These are phyloP conservation scores for Quaeritorhiza haematococci DNA, from an alignment of 371 early-diverging fungal genomes.

Conservation along the genomic window DNA sequence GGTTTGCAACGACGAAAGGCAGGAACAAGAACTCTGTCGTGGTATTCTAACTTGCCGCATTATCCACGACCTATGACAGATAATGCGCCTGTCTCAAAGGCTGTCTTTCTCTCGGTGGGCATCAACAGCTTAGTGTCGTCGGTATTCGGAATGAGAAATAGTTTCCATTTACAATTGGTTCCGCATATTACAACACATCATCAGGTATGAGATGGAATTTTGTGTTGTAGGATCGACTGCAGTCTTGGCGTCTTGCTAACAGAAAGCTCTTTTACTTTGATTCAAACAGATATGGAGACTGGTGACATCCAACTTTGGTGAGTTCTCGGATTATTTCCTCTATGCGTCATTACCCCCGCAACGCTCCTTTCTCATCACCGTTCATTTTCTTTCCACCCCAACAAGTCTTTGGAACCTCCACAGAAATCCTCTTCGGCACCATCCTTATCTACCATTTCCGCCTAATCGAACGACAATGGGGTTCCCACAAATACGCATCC, in stretches of 20 bases:
- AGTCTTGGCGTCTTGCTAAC: too few species aligned
- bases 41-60: too few species aligned
- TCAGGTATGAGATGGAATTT: slow-evolving; percentile 61
- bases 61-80: too few species aligned
- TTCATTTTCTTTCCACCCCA: slow-evolving; percentile 36
- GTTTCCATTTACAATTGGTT: slow-evolving; percentile 55
- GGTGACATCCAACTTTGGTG: slow-evolving; percentile 4
- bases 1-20: too few species aligned
- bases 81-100: slow-evolving; percentile 67
- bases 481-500: slow-evolving; percentile 63
- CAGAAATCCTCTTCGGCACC: slow-evolving; percentile 64
- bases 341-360: neutral
- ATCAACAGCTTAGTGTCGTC: slow-evolving; percentile 52
- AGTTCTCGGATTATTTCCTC: neutral
- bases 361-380: neutral
- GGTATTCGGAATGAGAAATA: slow-evolving; percentile 49
- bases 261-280: too few species aligned
- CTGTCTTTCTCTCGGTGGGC: slow-evolving; percentile 52
- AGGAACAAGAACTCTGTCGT: too few species aligned
- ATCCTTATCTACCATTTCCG: slow-evolving; percentile 59
- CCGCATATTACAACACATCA: slow-evolving; percentile 63
- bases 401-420: slow-evolving; percentile 55
- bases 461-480: slow-evolving; percentile 68
- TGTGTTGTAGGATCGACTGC: neutral
- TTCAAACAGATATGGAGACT: slow-evolving; percentile 4